These are phyloP conservation scores for Populus euphratica DNA, from an alignment of 345 rosid genomes.

Conservation along the genomic window DNA sequence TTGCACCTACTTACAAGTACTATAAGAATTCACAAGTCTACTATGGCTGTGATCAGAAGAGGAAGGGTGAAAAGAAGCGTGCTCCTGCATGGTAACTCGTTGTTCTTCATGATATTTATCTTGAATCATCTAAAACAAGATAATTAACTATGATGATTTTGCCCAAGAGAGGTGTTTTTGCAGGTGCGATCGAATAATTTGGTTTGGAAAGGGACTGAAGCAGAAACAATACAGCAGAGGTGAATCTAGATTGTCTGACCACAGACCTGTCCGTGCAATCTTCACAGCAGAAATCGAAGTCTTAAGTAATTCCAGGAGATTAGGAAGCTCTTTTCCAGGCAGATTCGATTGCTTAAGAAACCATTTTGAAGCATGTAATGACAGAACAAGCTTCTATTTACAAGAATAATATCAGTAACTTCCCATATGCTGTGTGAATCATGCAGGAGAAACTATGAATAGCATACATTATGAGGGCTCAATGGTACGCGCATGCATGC, in stretches of 20 bases:
- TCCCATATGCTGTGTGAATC: neutral
- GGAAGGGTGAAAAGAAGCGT: conserved; percentile 60
- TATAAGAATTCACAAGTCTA: conserved; percentile 60
- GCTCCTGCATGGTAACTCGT: conserved; percentile 79
- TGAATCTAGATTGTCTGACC: conserved; percentile 32
- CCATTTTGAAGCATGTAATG: neutral
- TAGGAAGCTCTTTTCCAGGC: neutral
- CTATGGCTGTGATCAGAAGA: conserved; percentile 48
- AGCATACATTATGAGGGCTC: too few relatives aligned
- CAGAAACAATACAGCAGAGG: conserved; percentile 27
- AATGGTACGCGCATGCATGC: neutral
- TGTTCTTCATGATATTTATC: neutral
- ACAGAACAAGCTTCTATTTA: neutral
- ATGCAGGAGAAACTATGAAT: too few relatives aligned
- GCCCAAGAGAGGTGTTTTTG: neutral
- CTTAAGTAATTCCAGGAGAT: neutral
- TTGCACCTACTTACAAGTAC: conserved; percentile 95
- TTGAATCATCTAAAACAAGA: neutral
- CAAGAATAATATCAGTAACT: neutral
- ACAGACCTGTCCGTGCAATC: conserved; percentile 32
- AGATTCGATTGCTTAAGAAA: neutral
- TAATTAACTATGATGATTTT: neutral
- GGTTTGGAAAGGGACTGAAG: conserved; percentile 34
- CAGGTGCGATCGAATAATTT: conserved; percentile 42
- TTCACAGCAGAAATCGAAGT: conserved; percentile 19